Evolutionary conservation across 106 monocot genomes (phyloP).

Genomic region (Dioscorea dumetorum): DNA sequence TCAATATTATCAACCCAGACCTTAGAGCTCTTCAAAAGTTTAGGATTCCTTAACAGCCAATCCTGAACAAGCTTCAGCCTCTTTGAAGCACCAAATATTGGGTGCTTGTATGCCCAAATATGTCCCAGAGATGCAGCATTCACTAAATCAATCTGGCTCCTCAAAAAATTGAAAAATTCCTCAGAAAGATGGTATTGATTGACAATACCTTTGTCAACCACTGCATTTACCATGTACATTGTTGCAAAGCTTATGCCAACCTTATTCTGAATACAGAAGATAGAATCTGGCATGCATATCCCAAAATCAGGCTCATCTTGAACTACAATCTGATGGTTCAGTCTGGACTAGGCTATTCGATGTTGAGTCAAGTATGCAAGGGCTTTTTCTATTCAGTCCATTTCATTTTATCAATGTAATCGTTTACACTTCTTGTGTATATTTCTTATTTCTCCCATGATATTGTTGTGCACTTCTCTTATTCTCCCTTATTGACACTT

Average conservation of each 20-base stretch:
- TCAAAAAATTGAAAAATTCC: slow-evolving; percentile 55
- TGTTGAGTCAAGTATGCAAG: slow-evolving; percentile 46
- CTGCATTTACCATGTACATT: slow-evolving; percentile 76
- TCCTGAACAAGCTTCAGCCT: slow-evolving; percentile 56
- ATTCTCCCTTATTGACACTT: too few species aligned
- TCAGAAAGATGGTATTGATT: slow-evolving; percentile 53
- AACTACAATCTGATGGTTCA: slow-evolving; percentile 14
- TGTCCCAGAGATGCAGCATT: slow-evolving; percentile 50
- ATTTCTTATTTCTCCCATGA: too few species aligned
- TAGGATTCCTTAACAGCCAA: slow-evolving; percentile 46
- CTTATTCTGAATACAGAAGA: slow-evolving; percentile 39
- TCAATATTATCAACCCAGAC: slow-evolving; percentile 28
- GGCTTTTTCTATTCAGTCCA: too few species aligned
- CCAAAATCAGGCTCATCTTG: slow-evolving; percentile 33
- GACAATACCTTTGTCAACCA: slow-evolving; percentile 74
- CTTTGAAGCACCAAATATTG: slow-evolving; percentile 49
- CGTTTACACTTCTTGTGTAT: too few species aligned
- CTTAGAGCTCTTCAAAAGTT: slow-evolving; percentile 19
- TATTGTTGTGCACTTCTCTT: too few species aligned
- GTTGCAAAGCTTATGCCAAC: slow-evolving; percentile 52
- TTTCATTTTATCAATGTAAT: too few species aligned
- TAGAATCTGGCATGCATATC: slow-evolving; percentile 16
- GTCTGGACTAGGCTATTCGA: slow-evolving; percentile 22
- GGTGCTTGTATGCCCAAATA: slow-evolving; percentile 61
- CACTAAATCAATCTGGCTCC: slow-evolving; percentile 25